These are phyloP conservation scores for Fusarium sp. DNA, from an alignment of 2,329 filamentous ascomycete genomes.

Conservation along the genomic window DNA sequence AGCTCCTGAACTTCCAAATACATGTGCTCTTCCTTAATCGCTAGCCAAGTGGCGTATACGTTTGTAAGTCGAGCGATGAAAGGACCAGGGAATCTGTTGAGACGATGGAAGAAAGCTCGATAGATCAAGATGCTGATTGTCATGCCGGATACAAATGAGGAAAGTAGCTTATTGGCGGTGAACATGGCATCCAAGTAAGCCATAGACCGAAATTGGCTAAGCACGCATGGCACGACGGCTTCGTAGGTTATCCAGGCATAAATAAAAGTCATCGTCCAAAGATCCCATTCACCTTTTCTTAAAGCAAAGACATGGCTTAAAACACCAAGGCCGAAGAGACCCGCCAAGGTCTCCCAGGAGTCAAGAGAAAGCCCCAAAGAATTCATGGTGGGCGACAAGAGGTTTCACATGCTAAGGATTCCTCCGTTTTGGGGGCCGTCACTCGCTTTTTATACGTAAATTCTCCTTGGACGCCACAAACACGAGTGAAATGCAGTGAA, in stretches of 20 bases:
- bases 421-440: neutral
- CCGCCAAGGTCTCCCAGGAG: neutral
- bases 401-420: neutral
- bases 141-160: neutral
- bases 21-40: constrained; percentile 2
- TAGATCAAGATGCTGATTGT: constrained; percentile 19
- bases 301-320: neutral
- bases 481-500: neutral
- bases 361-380: neutral
- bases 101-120: constrained; percentile 23
- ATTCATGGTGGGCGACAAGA: neutral
- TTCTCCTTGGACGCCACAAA: neutral
- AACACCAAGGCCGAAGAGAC: neutral
- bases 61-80: constrained; percentile 23
- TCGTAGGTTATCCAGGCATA: neutral
- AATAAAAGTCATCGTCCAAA: neutral
- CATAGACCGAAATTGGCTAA: neutral
- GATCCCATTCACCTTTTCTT: constrained; percentile 30
- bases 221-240: neutral
- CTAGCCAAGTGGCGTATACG: constrained; percentile 1
- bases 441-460: neutral
- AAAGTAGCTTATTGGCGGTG: neutral
- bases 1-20: constrained; percentile 25
- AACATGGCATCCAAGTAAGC: neutral
- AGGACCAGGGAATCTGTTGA: constrained; percentile 28